Base-by-base conservation (phyloP, 495 filamentous ascomycete genomes). In the Lasiosphaeriaceae sp. region DNA sequence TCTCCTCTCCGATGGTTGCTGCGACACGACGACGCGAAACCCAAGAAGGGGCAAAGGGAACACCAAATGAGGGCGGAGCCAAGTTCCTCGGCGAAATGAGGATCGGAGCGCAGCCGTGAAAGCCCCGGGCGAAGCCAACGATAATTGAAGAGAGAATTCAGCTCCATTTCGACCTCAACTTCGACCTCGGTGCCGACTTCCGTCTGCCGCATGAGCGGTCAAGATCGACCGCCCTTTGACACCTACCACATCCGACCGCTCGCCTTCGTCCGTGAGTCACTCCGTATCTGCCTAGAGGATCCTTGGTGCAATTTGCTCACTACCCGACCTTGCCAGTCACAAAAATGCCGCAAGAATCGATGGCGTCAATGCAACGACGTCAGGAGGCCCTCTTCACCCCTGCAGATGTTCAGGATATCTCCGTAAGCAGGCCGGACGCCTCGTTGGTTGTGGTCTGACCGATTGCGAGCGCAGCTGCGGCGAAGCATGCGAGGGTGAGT, bases 1-100 rank as follows among this genome's bases (percentile, higher is more conserved):
- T 22, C 50, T 43, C 50, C 37, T 53, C 47, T 50, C 14, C 47
- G n/a, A n/a, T n/a, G n/a, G n/a, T n/a, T n/a, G n/a, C n/a, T n/a
- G n/a, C n/a, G n/a, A n/a, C n/a, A n/a, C n/a, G n/a, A n/a, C n/a
- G n/a, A n/a, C n/a, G n/a, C n/a, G n/a, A n/a, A n/a, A n/a, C n/a
- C n/a, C n/a, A n/a, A n/a, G n/a, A n/a, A n/a, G n/a, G n/a, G n/a
- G n/a, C n/a, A n/a, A n/a, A n/a, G n/a, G n/a, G n/a, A n/a, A n/a
- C n/a, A n/a, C n/a, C n/a, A n/a, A n/a, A n/a, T n/a, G n/a, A n/a
- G n/a, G n/a, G n/a, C n/a, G n/a, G n/a, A n/a, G n/a, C n/a, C n/a
- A n/a, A n/a, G n/a, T n/a, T n/a, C n/a, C n/a, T n/a, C n/a, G n/a
- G n/a, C n/a, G n/a, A n/a, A n/a, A n/a, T n/a, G n/a, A n/a, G n/a